These are phyloP conservation scores for Lipomyces oligophaga DNA, from an alignment of 805 yeast genomes.

Conservation along the genomic window DNA sequence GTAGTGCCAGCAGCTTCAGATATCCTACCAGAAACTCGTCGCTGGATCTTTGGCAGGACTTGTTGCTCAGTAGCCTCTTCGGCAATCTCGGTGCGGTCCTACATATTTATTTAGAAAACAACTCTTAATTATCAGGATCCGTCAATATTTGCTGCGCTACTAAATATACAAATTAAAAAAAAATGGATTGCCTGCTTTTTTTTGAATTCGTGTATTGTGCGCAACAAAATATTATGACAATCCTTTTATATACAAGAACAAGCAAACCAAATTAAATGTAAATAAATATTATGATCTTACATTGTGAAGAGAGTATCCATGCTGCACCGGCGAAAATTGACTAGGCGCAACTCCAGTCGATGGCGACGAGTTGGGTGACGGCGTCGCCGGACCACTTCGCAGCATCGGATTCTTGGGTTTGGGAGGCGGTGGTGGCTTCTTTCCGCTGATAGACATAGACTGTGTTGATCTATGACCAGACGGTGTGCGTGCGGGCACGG, in stretches of 20 bases:
- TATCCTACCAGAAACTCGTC: too few species aligned
- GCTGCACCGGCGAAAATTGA: neutral
- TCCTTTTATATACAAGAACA: neutral
- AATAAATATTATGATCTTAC: constrained; percentile 15
- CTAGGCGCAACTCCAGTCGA: neutral
- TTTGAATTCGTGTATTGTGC: too few species aligned
- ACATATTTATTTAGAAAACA: too few species aligned
- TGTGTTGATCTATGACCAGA: constrained; percentile 25
- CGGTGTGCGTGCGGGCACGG: constrained; percentile 11
- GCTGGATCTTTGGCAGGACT: too few species aligned
- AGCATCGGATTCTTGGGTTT: constrained; percentile 18
- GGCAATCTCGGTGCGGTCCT: too few species aligned
- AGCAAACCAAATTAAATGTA: neutral
- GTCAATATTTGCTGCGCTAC: too few species aligned
- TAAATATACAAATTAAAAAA: too few species aligned
- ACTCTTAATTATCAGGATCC: too few species aligned
- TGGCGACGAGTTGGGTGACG: constrained; percentile 4
- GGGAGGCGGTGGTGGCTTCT: constrained; percentile 31
- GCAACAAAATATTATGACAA: constrained; percentile 1
- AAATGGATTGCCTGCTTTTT: too few species aligned
- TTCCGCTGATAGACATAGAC: constrained; percentile 23
- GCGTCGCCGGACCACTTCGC: constrained; percentile 19
- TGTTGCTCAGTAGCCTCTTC: too few species aligned
- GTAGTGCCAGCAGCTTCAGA: too few species aligned
- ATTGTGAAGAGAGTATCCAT: constrained; percentile 3